Conservation (phyloP, 345 rosid genomes). For the Cardamine chenopodiifolia region DNA sequence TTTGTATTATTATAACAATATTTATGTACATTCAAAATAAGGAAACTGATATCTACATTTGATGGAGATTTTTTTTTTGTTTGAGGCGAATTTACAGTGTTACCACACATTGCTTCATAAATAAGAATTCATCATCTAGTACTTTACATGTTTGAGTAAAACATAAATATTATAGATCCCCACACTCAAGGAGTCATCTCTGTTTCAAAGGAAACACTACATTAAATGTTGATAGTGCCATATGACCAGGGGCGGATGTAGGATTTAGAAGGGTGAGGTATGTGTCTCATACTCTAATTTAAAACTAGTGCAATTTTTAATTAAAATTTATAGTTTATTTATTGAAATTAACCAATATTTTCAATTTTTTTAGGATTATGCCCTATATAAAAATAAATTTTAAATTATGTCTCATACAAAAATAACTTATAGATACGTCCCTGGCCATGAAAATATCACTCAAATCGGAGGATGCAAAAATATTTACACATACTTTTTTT, state of each 20-base stretch:
- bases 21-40: constrained; percentile 28
- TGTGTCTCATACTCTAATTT: too few relatives aligned
- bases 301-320: too few relatives aligned
- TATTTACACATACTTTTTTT: background rate
- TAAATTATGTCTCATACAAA: too few relatives aligned
- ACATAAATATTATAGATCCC: constrained; percentile 31
- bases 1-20: constrained; percentile 13
- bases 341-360: too few relatives aligned
- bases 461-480: constrained; percentile 10
- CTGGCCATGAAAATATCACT: constrained; percentile 9
- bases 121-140: constrained; percentile 33
- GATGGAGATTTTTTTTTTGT: constrained; percentile 3
- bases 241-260: too few relatives aligned
- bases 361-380: too few relatives aligned
- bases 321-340: too few relatives aligned
- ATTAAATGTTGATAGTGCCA: constrained; percentile 34
- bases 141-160: constrained; percentile 34
- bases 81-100: background rate
- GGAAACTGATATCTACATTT: constrained; percentile 25
- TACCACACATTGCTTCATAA: constrained; percentile 37
- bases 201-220: constrained; percentile 20
- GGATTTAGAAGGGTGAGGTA: too few relatives aligned
- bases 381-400: too few relatives aligned
- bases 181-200: constrained; percentile 22
- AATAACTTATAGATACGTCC: too few relatives aligned